Conservation (phyloP, 106 monocot genomes). For the Apostasia ramifera region DNA sequence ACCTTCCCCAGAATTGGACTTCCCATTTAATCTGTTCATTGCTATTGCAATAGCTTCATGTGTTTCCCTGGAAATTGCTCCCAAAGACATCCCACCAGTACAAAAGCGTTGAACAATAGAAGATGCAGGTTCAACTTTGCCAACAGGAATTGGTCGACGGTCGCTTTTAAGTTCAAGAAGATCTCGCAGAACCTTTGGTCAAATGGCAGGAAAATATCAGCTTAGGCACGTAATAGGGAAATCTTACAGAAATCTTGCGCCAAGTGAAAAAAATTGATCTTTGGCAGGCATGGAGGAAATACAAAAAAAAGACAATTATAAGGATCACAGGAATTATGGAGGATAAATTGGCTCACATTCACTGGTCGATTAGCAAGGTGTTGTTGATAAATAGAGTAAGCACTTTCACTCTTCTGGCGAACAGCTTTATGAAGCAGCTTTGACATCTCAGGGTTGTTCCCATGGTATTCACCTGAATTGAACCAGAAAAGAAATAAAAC, state of each 20-base stretch:
- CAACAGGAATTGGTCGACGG: conserved; percentile 74
- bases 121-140: conserved; percentile 90
- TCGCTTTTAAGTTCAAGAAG: conserved; percentile 95
- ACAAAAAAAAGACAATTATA: background rate
- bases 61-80: conserved; percentile 97
- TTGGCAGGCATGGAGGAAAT: background rate
- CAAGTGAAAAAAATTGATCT: background rate
- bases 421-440: conserved; percentile 96
- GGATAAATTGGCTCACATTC: conserved; percentile 41
- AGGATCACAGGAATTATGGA: no score
- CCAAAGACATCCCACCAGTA: conserved; percentile 98
- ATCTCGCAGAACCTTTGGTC: conserved; percentile 76
- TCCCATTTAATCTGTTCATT: conserved; percentile 96
- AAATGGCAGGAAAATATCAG: background rate
- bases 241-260: background rate
- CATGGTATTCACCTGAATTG: conserved; percentile 87
- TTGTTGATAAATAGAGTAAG: conserved; percentile 88
- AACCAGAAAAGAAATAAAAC: background rate
- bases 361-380: conserved; percentile 92
- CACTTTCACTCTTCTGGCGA: conserved; percentile 90
- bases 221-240: no score
- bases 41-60: conserved; percentile 99
- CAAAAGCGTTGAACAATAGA: conserved; percentile 93
- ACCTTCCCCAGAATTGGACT: conserved; percentile 98
- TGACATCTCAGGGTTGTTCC: conserved; percentile 98